These are phyloP conservation scores for Kwoniella mangroviensis DNA, from an alignment of 768 basidiomycete genomes.

Conservation along the genomic window DNA sequence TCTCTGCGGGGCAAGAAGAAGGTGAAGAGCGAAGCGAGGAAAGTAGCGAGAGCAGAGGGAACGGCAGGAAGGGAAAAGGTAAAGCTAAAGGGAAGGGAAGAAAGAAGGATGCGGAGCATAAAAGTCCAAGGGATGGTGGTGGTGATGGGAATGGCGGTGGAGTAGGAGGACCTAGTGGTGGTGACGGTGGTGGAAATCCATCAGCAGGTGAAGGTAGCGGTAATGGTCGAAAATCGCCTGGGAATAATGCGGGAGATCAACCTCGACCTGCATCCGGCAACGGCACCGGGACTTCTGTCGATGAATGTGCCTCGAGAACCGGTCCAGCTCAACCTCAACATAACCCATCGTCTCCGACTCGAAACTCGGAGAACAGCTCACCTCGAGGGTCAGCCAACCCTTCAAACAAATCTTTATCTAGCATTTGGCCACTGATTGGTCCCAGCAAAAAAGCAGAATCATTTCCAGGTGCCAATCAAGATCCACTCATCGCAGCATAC, in stretches of 20 bases:
- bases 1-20: too few relatives aligned
- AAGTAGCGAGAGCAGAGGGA: background rate
- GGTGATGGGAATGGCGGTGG: background rate
- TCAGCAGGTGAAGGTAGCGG: background rate
- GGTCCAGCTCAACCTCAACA: background rate
- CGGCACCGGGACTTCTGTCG: too few relatives aligned
- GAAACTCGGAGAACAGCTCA: background rate
- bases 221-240: background rate
- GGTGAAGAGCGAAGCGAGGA: background rate
- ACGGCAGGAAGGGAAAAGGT: background rate
- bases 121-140: background rate
- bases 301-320: too few relatives aligned
- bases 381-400: background rate
- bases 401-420: background rate
- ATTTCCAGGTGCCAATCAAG: background rate
- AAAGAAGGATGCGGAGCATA: background rate
- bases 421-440: background rate
- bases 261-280: background rate
- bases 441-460: background rate
- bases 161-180: background rate
- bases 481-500: background rate
- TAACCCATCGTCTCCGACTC: background rate
- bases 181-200: background rate
- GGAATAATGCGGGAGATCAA: background rate
- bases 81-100: background rate